Conservation (phyloP, 495 filamentous ascomycete genomes). For the Tuber magnatum region DNA sequence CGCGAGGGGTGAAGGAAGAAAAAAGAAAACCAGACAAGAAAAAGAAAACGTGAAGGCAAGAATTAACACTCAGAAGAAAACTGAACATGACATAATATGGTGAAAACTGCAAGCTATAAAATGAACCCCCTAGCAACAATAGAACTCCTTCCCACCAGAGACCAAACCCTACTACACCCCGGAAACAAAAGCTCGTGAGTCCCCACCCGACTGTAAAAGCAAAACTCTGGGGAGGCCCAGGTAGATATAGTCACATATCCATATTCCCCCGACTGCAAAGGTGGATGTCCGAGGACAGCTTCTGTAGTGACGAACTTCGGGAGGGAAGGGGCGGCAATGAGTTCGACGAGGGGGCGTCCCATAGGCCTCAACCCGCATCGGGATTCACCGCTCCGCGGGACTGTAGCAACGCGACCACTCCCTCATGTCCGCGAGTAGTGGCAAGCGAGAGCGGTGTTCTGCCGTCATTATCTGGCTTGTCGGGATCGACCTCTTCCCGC, state of each 20-base stretch:
- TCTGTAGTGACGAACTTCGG: neutral
- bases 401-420: neutral
- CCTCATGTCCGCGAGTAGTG: too few species aligned
- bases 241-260: too few species aligned
- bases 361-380: neutral
- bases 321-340: neutral
- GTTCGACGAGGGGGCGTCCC: neutral
- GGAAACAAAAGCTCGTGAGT: neutral
- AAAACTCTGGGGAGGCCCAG: too few species aligned
- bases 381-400: neutral
- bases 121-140: neutral
- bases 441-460: neutral
- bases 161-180: neutral
- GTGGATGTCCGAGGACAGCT: neutral
- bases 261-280: neutral
- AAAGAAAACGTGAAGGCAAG: too few species aligned
- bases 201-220: neutral
- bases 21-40: too few species aligned
- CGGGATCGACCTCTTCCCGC: too few species aligned
- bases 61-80: neutral
- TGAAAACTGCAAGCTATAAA: neutral
- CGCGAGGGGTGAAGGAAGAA: too few species aligned
- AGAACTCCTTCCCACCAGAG: neutral
- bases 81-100: neutral
- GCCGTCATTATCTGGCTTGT: too few species aligned